A percentile compares a stretch with the other conserved stretches of the same genome.
phyloP scores from a whole-genome alignment of 2,329 filamentous ascomycete species.

The Elsinoe batatas region DNA sequence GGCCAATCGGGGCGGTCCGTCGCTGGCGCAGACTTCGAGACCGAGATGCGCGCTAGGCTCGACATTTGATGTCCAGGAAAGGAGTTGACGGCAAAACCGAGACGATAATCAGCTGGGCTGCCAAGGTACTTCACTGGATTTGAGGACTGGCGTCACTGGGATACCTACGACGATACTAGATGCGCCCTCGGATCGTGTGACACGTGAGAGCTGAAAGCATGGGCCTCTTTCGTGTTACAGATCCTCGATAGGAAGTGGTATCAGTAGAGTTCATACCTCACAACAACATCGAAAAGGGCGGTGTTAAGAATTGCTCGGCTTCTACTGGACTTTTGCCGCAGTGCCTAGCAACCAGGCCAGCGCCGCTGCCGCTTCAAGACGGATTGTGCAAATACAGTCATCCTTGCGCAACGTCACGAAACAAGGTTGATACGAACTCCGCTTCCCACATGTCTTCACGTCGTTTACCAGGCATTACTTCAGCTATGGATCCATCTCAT shows the following conservation, averaged over 20 bases:
- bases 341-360: not conserved
- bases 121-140: not conserved
- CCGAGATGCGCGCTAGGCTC: not conserved
- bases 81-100: not conserved
- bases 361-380: not conserved
- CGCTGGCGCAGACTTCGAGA: not conserved
- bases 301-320: not conserved
- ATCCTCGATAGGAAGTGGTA: not conserved
- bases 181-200: not conserved
- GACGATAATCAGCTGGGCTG: too few species aligned
- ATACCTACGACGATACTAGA: too few species aligned
- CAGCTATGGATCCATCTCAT: conserved; percentile 23
- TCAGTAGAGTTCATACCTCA: not conserved
- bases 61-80: not conserved
- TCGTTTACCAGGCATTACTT: not conserved
- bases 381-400: not conserved
- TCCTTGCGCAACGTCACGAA: not conserved
- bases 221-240: not conserved
- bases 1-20: conserved; percentile 2
- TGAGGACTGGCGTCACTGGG: not conserved
- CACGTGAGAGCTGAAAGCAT: not conserved
- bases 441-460: not conserved
- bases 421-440: not conserved
- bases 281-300: not conserved
- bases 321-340: not conserved